Conservation (phyloP, 257 asterid species). For the Capsicum baccatum region DNA sequence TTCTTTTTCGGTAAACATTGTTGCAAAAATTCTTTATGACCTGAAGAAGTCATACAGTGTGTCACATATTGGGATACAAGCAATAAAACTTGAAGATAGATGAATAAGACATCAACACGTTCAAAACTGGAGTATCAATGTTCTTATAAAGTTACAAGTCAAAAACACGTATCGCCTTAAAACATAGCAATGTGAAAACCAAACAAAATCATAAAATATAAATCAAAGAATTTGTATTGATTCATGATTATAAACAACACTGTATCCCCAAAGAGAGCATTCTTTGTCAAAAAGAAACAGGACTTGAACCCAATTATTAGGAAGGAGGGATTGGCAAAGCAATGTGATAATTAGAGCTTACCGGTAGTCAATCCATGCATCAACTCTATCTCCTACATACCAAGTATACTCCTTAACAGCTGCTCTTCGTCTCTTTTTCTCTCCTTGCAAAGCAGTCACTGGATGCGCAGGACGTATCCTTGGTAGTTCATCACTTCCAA, state of each 20-base stretch:
- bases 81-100: background rate
- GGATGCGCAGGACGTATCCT: constrained; percentile 72
- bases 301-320: background rate
- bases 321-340: background rate
- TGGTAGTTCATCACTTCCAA: constrained; percentile 64
- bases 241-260: background rate
- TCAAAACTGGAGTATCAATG: background rate
- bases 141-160: background rate
- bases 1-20: background rate
- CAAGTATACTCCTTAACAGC: constrained; percentile 69
- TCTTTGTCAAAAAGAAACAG: background rate
- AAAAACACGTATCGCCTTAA: background rate
- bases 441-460: constrained; percentile 58
- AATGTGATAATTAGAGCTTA: constrained; percentile 35
- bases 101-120: constrained; percentile 2
- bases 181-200: background rate
- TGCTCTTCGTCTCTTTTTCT: constrained; percentile 86
- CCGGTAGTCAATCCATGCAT: constrained; percentile 81
- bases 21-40: background rate
- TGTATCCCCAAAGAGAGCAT: background rate
- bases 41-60: background rate
- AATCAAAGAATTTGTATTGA: constrained; percentile 7
- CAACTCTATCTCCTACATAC: constrained; percentile 93
- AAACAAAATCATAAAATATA: background rate
- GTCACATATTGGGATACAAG: background rate